These are phyloP conservation scores for Saccharum spontaneum DNA, from an alignment of 176 grass and related monocot species.

Conservation along the genomic window DNA sequence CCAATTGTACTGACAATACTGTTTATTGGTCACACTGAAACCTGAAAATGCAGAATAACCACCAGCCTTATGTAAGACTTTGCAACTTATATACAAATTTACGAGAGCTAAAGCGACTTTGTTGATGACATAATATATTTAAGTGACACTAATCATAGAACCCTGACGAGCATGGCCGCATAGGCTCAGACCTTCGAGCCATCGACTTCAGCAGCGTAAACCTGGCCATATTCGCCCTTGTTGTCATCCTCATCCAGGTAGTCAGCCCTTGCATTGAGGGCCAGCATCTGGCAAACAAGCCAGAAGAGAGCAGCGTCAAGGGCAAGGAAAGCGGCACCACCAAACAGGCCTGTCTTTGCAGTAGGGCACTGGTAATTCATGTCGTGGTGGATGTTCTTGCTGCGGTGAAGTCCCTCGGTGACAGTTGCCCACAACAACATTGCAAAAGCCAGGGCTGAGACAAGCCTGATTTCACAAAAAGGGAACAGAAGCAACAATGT, in stretches of 20 bases:
- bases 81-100: slow-evolving; percentile 43
- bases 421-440: slow-evolving; percentile 73
- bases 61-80: slow-evolving; percentile 22
- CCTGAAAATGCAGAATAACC: slow-evolving; percentile 3
- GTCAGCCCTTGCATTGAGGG: slow-evolving; percentile 74
- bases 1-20: background rate
- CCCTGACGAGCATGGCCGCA: background rate
- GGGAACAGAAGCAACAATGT: background rate
- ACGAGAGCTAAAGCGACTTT: slow-evolving; percentile 14
- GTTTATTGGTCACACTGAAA: slow-evolving; percentile 29
- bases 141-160: slow-evolving; percentile 10
- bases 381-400: slow-evolving; percentile 54
- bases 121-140: slow-evolving; percentile 2
- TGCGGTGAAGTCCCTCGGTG: slow-evolving; percentile 48
- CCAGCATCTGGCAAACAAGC: slow-evolving; percentile 71
- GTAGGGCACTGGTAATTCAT: slow-evolving; percentile 65
- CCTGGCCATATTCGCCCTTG: slow-evolving; percentile 70
- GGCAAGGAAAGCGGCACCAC: slow-evolving; percentile 75
- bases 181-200: slow-evolving; percentile 35
- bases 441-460: slow-evolving; percentile 55
- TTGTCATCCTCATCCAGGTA: slow-evolving; percentile 57
- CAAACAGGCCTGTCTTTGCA: slow-evolving; percentile 81
- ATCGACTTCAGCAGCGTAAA: slow-evolving; percentile 42
- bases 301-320: slow-evolving; percentile 69
- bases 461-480: slow-evolving; percentile 52